Base-by-base conservation (phyloP, 225 moss, liverwort and hornwort genomes). In the Anthoceros angustus region DNA sequence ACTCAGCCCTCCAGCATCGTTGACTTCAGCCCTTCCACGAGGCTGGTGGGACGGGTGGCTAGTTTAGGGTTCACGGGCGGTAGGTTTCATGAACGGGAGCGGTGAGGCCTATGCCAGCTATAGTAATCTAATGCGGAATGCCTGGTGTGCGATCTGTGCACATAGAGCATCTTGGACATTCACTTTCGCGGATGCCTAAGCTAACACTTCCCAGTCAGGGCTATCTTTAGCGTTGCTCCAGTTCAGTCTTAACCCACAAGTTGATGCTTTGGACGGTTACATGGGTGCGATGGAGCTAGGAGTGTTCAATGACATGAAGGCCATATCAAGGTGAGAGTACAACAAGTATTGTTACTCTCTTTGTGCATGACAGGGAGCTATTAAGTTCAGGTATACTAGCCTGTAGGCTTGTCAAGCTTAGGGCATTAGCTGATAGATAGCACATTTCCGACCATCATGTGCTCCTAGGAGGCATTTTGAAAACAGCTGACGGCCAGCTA, bases 211-310 rank as follows among this genome's bases (percentile, higher is more conserved):
- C 20, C 45, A 25, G 9, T 41, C 11, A 21, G 38, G 26, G 20
- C 12, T 11, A n/a, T 16, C 43, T 7, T 45, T 20, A 10, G 24
- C 0, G 25, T 20, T 20, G 32, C 5, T 23, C 14, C 41, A 65
- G 24, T 11, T 64, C 25, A 65, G 67, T 15, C 41, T 15, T 49
- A 1, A 24, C n/a, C 65, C 64, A 18, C 39, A 25, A 8, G 24
- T 39, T 20, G n/a, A 15, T 67, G 11, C 10, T 61, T 55, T 65
- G 24, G 70, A 63, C 78, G 87, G 87, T 67, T 86, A 91, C 74
- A 39, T 98, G 65, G 68, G 74, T 39, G 79, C 79, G 12, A 78
- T 89, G 86, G 87, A 98, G 64, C 73, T 89, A n/a, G 91, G 89
- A 18, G 67, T 89, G 15, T 74, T 98, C 64, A 45, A 77, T 45